Conservation (phyloP, 2,329 filamentous ascomycete species). For the Gnomoniopsis sp. region DNA sequence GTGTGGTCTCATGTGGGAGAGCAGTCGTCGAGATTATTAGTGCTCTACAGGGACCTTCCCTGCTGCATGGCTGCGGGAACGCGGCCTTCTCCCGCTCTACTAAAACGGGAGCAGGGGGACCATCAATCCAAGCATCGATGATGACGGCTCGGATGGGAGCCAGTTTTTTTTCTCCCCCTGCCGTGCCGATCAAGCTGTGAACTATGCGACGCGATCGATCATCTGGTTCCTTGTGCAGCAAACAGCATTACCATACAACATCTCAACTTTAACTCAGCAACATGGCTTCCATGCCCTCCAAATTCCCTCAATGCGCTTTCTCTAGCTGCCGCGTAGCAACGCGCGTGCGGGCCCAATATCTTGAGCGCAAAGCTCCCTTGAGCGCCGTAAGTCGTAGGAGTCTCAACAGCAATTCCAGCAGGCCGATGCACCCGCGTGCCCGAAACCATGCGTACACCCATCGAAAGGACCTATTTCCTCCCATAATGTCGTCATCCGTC, state of each 20-base stretch:
- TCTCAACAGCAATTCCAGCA: neutral
- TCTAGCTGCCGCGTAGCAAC: conserved; percentile 3
- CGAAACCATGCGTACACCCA: neutral
- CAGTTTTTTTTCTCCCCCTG: neutral
- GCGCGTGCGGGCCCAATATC: neutral
- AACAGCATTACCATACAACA: neutral
- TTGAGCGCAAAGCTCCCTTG: conserved; percentile 15
- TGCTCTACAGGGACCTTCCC: neutral
- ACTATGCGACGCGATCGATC: neutral
- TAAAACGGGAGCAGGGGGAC: neutral
- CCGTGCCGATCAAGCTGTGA: neutral
- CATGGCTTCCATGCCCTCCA: conserved; percentile 5
- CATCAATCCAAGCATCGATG: neutral
- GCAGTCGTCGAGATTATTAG: neutral
- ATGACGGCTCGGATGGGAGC: neutral
- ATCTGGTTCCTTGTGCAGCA: neutral
- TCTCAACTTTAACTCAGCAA: neutral
- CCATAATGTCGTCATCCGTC: conserved; percentile 4
- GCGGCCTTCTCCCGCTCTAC: neutral
- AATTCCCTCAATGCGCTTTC: conserved; percentile 2
- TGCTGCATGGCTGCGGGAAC: conserved; percentile 2
- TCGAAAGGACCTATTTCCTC: conserved; percentile 7
- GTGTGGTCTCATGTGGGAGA: neutral
- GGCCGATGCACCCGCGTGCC: neutral
- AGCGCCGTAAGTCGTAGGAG: neutral